Percentiles rank a stretch among this genome's conserved stretches.
Evolutionary conservation across 139 green algal genomes (phyloP).

Genomic region (Astrephomene gubernaculifera): DNA sequence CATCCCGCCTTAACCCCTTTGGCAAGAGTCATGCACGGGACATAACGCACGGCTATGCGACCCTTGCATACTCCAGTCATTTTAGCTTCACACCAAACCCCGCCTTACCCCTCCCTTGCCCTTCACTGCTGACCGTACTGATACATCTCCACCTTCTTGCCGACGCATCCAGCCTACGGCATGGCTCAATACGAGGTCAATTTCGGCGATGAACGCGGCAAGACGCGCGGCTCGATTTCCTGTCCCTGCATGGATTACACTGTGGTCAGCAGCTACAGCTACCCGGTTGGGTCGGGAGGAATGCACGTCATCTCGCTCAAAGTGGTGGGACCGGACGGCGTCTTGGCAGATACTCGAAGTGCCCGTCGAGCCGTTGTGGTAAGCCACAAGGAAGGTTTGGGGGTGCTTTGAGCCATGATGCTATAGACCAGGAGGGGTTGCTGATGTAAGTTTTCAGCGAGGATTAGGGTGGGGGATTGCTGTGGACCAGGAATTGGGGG

Average conservation of each 20-base stretch:
- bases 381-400: not conserved
- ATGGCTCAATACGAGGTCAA: not conserved
- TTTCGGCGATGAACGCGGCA: not conserved
- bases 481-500: no score
- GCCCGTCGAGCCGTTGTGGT: not conserved
- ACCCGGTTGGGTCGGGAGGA: not conserved
- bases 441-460: no score
- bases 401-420: no score
- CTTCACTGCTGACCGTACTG: no score
- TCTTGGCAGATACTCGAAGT: not conserved
- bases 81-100: not conserved
- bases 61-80: no score
- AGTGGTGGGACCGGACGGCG: not conserved
- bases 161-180: not conserved
- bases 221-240: not conserved
- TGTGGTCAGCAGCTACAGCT: conserved; percentile 1
- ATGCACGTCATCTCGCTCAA: not conserved
- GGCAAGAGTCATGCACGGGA: no score
- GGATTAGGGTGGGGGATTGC: no score
- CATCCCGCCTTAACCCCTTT: no score
- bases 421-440: no score
- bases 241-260: not conserved
- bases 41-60: no score
- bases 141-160: no score
- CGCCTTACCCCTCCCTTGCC: not conserved